Percentiles rank a stretch among this genome's conserved stretches.
Evolutionary conservation across 345 rosid species (phyloP).

Genomic region (Linum tenue): DNA sequence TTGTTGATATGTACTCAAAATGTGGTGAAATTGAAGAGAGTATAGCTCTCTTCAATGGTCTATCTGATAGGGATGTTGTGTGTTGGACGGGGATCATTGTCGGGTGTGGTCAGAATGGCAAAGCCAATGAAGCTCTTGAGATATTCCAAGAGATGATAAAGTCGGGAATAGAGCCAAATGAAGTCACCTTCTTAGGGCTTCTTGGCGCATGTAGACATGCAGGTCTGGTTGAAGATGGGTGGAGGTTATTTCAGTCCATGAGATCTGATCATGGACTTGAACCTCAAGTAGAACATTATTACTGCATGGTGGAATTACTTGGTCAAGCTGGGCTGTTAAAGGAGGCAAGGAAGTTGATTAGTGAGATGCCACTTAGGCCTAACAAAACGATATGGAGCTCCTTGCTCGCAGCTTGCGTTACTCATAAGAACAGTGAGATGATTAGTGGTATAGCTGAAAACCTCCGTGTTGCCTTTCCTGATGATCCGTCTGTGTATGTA

Average conservation of each 20-base stretch:
- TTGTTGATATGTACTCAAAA: slow-evolving; percentile 56
- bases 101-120: slow-evolving; percentile 73
- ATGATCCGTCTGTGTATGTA: slow-evolving; percentile 52
- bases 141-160: slow-evolving; percentile 44
- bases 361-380: slow-evolving; percentile 49
- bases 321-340: slow-evolving; percentile 51
- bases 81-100: slow-evolving; percentile 68
- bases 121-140: slow-evolving; percentile 37
- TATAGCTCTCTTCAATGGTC: slow-evolving; percentile 34
- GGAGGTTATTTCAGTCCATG: slow-evolving; percentile 38
- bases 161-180: slow-evolving; percentile 51
- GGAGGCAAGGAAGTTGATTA: slow-evolving; percentile 41
- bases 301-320: slow-evolving; percentile 63
- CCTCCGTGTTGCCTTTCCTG: slow-evolving; percentile 29
- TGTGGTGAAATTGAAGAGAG: slow-evolving; percentile 54
- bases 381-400: slow-evolving; percentile 65
- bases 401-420: slow-evolving; percentile 55
- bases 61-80: slow-evolving; percentile 41
- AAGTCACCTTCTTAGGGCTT: slow-evolving; percentile 57
- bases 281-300: slow-evolving; percentile 59
- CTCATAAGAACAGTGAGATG: slow-evolving; percentile 31
- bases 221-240: slow-evolving; percentile 49
- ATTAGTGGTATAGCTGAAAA: slow-evolving; percentile 24
- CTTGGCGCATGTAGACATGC: slow-evolving; percentile 68
- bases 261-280: slow-evolving; percentile 36